Conservation (phyloP, 305 asterid species). For the Rubia tinctorum region DNA sequence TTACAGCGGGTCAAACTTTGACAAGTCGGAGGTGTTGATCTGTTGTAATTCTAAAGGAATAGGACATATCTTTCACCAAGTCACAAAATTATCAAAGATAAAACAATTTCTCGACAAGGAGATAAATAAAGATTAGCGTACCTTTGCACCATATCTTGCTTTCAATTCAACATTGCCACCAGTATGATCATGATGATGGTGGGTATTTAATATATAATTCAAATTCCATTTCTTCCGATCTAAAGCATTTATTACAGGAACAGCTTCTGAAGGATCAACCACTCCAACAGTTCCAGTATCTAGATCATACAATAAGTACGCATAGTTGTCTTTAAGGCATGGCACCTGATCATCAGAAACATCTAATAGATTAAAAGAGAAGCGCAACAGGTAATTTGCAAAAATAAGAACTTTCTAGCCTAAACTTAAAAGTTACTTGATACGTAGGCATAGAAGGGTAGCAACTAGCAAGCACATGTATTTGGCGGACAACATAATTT, state of each 20-base stretch:
- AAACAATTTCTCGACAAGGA: neutral
- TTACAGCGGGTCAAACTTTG: neutral
- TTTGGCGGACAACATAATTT: neutral
- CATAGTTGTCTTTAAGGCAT: constrained; percentile 90
- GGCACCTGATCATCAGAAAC: constrained; percentile 52
- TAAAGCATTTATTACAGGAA: constrained; percentile 74
- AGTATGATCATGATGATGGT: constrained; percentile 95
- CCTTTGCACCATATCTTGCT: constrained; percentile 99
- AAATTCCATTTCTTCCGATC: constrained; percentile 74
- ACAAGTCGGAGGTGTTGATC: neutral
- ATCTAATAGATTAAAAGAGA: constrained; percentile 17
- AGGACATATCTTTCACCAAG: constrained; percentile 4
- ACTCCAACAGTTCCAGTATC: constrained; percentile 99
- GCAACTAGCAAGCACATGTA: neutral
- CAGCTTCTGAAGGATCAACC: constrained; percentile 95
- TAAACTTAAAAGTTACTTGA: neutral
- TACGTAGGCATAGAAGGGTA: neutral
- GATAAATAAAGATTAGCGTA: constrained; percentile 30
- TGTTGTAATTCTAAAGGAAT: neutral
- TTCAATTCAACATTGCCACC: constrained; percentile 90
- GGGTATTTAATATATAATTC: constrained; percentile 88
- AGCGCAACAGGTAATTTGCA: constrained; percentile 11
- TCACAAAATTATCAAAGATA: neutral
- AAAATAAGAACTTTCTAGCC: neutral
- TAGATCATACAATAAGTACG: constrained; percentile 77